Base-by-base conservation (phyloP, 768 basidiomycete genomes). In the Neoboletus brunneissimus region DNA sequence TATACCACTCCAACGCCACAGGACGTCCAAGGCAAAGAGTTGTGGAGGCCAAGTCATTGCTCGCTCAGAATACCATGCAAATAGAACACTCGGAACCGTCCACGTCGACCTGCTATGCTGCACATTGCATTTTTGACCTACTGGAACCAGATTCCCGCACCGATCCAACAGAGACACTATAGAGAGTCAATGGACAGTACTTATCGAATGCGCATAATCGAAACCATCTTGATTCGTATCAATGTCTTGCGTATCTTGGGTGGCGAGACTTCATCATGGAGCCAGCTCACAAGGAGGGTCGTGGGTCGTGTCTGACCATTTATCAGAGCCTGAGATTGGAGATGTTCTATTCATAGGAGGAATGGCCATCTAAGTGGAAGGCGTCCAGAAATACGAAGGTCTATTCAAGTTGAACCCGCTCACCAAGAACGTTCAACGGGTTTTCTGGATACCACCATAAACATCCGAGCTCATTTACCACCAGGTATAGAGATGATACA, bases 201-300 rank as follows among this genome's bases (percentile, higher is more conserved):
- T 50, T 54, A 54, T 37, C 35, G 31, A 18, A 38, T 60, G 32
- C 51, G 53, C 27, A 4, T 51, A 53, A 22, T 35, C 35, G 38
- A 37, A 25, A 27, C 38, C 8, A 38, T 50, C 25, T 27, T 38
- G 48, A 37, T 15, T 18, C 18, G 6, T 40, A 8, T 7, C 2
- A 42, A 22, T 20, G 50, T 6, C 20, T 13, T 23, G 9, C 32
- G n/a, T 15, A 4, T 22, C 48, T 18, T 23, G 34, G 5, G 9
- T 35, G 23, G 34, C 12, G 20, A 23, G 48, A 13, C 22, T 32
- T 10, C 47, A 22, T 20, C 29, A 5, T 20, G 29, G 29, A n/a
- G 20, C 46, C 13, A 16, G 23, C n/a, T 15, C 46, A 16, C 18
- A 12, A 5, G 10, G 44, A 2, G 4, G 15, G 25, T 8, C 9